Evolutionary conservation across 495 filamentous ascomycete genomes (phyloP), one percentile per base, ranked within the genome.

Genomic region (Penicillium odoratum): DNA sequence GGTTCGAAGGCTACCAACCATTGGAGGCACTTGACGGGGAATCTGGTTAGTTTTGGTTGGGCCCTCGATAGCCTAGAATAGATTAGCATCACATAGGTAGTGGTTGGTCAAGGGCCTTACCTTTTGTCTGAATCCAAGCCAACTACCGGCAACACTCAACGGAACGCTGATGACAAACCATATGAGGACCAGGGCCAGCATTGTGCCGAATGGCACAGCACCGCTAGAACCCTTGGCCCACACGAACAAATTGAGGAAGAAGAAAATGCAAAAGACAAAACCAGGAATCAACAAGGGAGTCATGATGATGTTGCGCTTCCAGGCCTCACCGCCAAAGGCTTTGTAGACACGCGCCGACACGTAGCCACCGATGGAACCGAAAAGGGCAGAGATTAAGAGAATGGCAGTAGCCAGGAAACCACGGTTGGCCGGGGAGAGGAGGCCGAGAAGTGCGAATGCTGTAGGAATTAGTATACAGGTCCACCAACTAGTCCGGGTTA

Each of bases 41-140:
- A 98, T 98, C 67, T 98, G 94, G 80, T 98, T 98, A 50, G 91
- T 95, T 68, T 91, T 91, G 56, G 94, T 92, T 0, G 94, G 94
- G 7, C 90, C 77, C 56, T 90, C 80, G 51, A 93, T 75, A 4
- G 81, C 67, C 70, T 85, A 56, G 31, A 21, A 1, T 8, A 44
- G 29, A 15, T 29, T 25, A n/a, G 18, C 7, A 43, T 46, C 2
- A 40, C 26, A 6, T 45, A 13, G 31, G 33, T 2, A 36, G 13
- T 11, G 10, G 8, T 36, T 9, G 33, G 13, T 11, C 10, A 11
- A 36, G 2, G 3, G 33, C 33, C 30, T 57, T 71, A 83, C 81
- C 57, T 70, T 63, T 64, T 85, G 81, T 63, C 79, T 84, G 81
- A 98, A 97, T 48, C 90, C 94, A 45, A 97, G 63, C 95, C 95